Base-by-base conservation (phyloP, 495 filamentous ascomycete species). In the Pyronema omphalodes region DNA sequence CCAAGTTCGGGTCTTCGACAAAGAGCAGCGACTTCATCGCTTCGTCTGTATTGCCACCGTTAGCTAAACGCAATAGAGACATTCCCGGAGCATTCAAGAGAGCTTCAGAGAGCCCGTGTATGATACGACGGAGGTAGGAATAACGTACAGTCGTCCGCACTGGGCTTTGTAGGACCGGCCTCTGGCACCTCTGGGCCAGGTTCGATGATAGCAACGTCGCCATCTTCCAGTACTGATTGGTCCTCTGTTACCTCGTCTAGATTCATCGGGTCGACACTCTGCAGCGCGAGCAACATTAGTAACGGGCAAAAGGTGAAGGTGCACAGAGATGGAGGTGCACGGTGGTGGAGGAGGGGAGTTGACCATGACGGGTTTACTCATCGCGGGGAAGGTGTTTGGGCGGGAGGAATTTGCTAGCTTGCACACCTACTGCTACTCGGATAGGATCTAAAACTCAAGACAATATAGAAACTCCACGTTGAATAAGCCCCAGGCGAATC, bases 21-120 rank as follows among this genome's bases (percentile, higher is more conserved):
- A 95, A 76, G 54, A 91, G 73, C 52, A 75, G 71, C 47, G 80
- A 78, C 71, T 81, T 84, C 81, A 95, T 94, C 49, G 82, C 84
- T 46, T 86, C 83, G 67, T 75, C 86, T 93, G 66, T 43, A 17
- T 19, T 17, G 17, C 17, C 9, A 9, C 44, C 14, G 14, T 47
- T 47, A 47, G 44, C 44, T 29, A 29, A 29, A 29, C 23, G 23
- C 23, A 29, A 29, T 5, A 29, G 1, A 15, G 44, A 15, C 12
- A 47, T 47, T 19, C 12, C 44, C n/a, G 44, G 12, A 1, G 23
- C 5, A 29, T 2, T 29, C 2, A 29, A 29, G 23, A 1, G 5
- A 29, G 23, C 23, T 29, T 1, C 5, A 29, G 23, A 29, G 1
- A 29, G 23, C 23, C 23, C 23, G 23, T 29, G 44, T 23, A 9